Evolutionary conservation across 306 rosid genomes (phyloP), one percentile per base, ranked within the genome.

Genomic region (Trifolium repens): DNA sequence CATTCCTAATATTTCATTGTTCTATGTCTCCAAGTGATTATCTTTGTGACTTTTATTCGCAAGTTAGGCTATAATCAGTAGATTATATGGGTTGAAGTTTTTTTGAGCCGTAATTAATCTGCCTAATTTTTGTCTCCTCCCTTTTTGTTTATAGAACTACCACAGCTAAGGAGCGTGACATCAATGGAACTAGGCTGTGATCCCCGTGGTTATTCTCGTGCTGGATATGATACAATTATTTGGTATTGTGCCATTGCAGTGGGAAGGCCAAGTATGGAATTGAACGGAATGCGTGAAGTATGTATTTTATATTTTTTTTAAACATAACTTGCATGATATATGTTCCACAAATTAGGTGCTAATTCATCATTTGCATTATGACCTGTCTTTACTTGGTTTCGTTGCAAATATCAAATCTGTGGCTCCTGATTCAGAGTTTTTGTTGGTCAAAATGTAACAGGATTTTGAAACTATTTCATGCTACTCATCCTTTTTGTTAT

Each of bases 151-250:
- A 46, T 78, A 94, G 97, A 81, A 76, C 92, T 94, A 84, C 93
- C 79, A 5, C 96, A 89, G 78, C 85, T 91, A 75, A 90, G 94
- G 83, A 88, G 96, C 71, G 73, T 47, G 60, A 89, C 93, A 50
- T 94, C 98, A 46, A 85, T 90, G 96, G 91, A 86, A 86, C 83
- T 91, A 82, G 96, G 98, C 54, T 94, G 98, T 73, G 96, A 94
- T 84, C 87, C 97, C 44, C 89, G 12, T 19, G 97, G 97, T 66
- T 91, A 87, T 82, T 94, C 97, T 59, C 96, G 94, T 81, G 97
- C 97, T 72, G 97, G 97, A 85, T 86, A 72, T 14, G 91, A 88
- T 75, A 84, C 91, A 5, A 24, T 66, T 14, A 87, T 90, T 61
- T 94, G 98, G 98, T 94, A 94, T 84, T 94, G 98, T 81, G 97